A percentile compares a stretch with the other conserved stretches of the same genome.
phyloP scores from a whole-genome alignment of 2,329 filamentous ascomycete genomes.

The Monilinia vaccinii-corymbosi region DNA sequence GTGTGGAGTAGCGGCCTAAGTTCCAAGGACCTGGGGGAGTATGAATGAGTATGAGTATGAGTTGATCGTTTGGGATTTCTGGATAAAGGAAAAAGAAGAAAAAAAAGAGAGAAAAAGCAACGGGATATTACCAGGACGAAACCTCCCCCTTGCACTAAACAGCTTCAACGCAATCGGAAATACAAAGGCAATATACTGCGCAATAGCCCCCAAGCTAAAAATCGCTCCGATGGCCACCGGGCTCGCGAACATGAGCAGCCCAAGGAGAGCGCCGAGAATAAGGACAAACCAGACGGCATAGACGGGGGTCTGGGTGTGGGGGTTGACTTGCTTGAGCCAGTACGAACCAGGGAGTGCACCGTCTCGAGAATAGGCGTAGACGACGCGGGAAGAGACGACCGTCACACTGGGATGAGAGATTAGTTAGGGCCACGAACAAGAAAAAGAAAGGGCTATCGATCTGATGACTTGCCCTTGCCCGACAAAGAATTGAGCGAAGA shows the following conservation, averaged over 20 bases:
- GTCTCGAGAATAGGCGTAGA: conserved; percentile 65
- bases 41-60: not conserved
- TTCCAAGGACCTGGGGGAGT: conserved; percentile 47
- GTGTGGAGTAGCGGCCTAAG: conserved; percentile 48
- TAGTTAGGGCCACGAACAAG: fast-evolving
- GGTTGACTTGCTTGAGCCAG: conserved; percentile 52
- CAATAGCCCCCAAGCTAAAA: conserved; percentile 62
- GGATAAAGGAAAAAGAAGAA: not conserved
- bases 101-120: too few species aligned
- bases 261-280: conserved; percentile 47
- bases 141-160: conserved; percentile 51
- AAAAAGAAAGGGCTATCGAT: fast-evolving
- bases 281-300: conserved; percentile 63
- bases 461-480: conserved; percentile 48
- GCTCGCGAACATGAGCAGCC: conserved; percentile 58
- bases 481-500: conserved; percentile 62
- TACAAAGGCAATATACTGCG: conserved; percentile 53
- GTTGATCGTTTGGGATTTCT: not conserved
- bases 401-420: conserved; percentile 35
- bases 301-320: conserved; percentile 53
- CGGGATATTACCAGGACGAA: conserved; percentile 44
- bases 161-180: conserved; percentile 50
- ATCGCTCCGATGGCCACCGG: conserved; percentile 54
- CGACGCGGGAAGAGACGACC: conserved; percentile 55
- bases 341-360: conserved; percentile 56